phyloP scores from a whole-genome alignment of 176 grass and related monocot genomes.

The Sorghum bicolor region DNA sequence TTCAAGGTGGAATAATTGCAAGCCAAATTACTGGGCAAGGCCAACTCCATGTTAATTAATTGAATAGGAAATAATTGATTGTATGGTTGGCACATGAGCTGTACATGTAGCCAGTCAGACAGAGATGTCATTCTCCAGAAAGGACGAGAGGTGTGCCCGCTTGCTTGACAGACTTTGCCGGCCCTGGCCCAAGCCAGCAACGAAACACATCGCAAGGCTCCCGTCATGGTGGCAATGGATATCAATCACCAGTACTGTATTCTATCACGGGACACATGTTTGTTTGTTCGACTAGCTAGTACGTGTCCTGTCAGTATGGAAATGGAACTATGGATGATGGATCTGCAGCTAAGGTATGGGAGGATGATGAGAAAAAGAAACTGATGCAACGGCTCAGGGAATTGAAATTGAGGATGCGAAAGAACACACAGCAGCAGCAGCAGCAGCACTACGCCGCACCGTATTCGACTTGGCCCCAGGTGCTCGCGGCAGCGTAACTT shows the following conservation, averaged over 20 bases:
- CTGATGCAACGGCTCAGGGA: no score
- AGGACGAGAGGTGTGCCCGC: neutral
- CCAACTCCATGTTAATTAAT: neutral
- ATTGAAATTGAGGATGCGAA: no score
- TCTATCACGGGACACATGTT: neutral
- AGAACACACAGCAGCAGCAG: neutral
- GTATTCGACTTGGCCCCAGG: neutral
- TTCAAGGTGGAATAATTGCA: neutral
- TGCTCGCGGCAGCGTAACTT: neutral
- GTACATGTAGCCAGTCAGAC: neutral
- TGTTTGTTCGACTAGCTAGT: neutral
- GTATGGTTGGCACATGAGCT: neutral
- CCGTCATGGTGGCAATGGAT: no score
- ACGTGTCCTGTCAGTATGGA: neutral
- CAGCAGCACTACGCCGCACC: neutral
- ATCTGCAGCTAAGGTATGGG: neutral
- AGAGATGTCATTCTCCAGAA: neutral
- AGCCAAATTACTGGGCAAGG: neutral
- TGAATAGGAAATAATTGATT: neutral
- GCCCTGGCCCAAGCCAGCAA: neutral
- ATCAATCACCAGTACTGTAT: no score
- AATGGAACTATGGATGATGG: neutral
- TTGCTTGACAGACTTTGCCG: neutral
- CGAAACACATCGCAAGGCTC: neutral
- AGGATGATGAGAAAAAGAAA: neutral